Conservation (phyloP, 2,329 filamentous ascomycete species). For the Hypoxylon sp. region DNA sequence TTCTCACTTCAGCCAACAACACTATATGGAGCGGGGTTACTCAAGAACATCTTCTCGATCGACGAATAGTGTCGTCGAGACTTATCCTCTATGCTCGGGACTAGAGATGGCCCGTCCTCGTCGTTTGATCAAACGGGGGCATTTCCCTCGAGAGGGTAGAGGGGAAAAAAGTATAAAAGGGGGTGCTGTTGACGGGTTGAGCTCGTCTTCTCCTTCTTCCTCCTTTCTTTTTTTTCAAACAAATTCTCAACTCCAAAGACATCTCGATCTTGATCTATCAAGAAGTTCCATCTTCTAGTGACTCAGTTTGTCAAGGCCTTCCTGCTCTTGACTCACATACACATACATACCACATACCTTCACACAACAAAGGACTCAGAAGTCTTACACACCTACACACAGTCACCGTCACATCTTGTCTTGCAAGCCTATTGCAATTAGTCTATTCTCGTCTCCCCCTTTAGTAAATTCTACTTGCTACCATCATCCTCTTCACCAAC, state of each 20-base stretch:
- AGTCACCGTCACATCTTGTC: slow-evolving; percentile 38
- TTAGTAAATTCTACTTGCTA: slow-evolving; percentile 34
- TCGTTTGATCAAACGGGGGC: slow-evolving; percentile 38
- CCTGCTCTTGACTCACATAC: slow-evolving; percentile 47
- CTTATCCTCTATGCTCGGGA: slow-evolving; percentile 46
- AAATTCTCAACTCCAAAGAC: slow-evolving; percentile 45
- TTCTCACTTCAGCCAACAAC: slow-evolving; percentile 38
- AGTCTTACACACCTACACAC: slow-evolving; percentile 46
- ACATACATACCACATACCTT: slow-evolving; percentile 39
- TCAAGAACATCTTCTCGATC: slow-evolving; percentile 44
- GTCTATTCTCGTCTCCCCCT: slow-evolving; percentile 5
- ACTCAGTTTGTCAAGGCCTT: slow-evolving; percentile 41
- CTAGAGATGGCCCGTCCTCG: slow-evolving; percentile 51
- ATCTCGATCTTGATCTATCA: slow-evolving; percentile 43
- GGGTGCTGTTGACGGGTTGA: slow-evolving; percentile 63
- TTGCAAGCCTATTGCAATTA: slow-evolving; percentile 29
- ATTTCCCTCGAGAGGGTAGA: slow-evolving; percentile 29
- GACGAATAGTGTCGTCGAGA: slow-evolving; percentile 53
- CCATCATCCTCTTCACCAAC: not conserved
- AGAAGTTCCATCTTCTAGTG: slow-evolving; percentile 39
- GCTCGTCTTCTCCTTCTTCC: slow-evolving; percentile 66
- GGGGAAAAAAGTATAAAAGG: slow-evolving; percentile 76
- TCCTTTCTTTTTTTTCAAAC: slow-evolving; percentile 60
- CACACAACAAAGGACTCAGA: slow-evolving; percentile 49
- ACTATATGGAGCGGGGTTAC: slow-evolving; percentile 58